Evolutionary conservation across 257 asterid species (phyloP).

Genomic region (Przewalskia tangutica): DNA sequence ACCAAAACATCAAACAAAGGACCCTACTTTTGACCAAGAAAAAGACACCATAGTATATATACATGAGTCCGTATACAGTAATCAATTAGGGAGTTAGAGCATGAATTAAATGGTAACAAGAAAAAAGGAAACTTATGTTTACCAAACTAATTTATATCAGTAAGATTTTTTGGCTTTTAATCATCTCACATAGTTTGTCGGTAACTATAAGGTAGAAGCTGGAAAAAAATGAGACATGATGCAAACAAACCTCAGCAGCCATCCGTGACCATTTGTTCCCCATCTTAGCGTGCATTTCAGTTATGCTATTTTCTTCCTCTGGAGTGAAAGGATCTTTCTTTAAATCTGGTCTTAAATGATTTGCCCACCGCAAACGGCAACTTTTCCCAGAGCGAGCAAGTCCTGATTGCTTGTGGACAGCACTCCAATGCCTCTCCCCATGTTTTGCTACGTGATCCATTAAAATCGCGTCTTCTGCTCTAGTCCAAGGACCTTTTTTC

Average conservation of each 20-base stretch:
- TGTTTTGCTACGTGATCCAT: slow-evolving; percentile 49
- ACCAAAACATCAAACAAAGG: too few species aligned
- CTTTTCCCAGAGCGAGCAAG: slow-evolving; percentile 88
- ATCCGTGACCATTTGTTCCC: slow-evolving; percentile 89
- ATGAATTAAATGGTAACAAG: not conserved
- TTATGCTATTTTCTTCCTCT: slow-evolving; percentile 63
- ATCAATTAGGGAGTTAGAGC: not conserved
- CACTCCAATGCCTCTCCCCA: slow-evolving; percentile 89
- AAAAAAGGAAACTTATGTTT: not conserved
- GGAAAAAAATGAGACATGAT: not conserved
- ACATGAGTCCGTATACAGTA: not conserved
- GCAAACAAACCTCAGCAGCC: slow-evolving; percentile 73
- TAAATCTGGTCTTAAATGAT: slow-evolving; percentile 72
- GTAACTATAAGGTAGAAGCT: not conserved
- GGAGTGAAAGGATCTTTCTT: slow-evolving; percentile 57
- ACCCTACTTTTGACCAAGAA: not conserved
- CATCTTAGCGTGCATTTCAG: slow-evolving; percentile 63
- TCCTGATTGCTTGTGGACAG: slow-evolving; percentile 67
- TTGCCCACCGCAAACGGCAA: slow-evolving; percentile 83
- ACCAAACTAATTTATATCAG: not conserved
- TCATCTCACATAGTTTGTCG: not conserved
- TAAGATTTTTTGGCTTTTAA: not conserved
- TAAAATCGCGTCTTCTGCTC: slow-evolving; percentile 63
- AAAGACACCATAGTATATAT: not conserved
- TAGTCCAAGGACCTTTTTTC: slow-evolving; percentile 92